phyloP scores from a whole-genome alignment of 2,329 filamentous ascomycete species.

The Clarireedia paspali region DNA sequence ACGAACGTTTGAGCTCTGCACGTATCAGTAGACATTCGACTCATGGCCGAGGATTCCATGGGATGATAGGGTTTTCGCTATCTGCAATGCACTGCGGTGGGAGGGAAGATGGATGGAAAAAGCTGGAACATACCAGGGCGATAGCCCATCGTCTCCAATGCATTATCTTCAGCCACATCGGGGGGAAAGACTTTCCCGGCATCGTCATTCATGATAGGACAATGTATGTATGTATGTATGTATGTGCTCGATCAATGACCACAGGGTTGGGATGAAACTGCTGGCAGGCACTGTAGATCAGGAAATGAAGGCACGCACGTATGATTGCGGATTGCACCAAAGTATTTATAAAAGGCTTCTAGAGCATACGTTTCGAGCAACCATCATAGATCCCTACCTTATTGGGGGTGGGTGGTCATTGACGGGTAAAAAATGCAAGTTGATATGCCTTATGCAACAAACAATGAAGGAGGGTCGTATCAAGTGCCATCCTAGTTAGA shows the following conservation, averaged over 20 bases:
- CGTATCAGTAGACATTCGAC: slow-evolving; percentile 1
- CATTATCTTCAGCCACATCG: slow-evolving; percentile 18
- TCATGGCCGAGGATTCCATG: not conserved
- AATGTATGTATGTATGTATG: not conserved
- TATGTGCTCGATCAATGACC: not conserved
- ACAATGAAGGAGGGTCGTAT: not conserved
- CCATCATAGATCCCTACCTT: slow-evolving; percentile 3
- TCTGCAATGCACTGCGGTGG: not conserved
- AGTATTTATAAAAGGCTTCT: slow-evolving; percentile 6
- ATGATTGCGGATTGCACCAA: slow-evolving; percentile 2
- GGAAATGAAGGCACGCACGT: not conserved
- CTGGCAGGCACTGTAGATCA: not conserved
- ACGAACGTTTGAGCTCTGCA: slow-evolving; percentile 47
- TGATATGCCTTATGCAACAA: slow-evolving; percentile 6
- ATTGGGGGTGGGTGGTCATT: slow-evolving; percentile 1
- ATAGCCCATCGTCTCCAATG: slow-evolving; percentile 21
- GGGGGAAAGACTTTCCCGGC: slow-evolving; percentile 7
- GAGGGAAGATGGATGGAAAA: not conserved
- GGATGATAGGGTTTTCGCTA: not conserved
- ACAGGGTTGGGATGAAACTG: not conserved
- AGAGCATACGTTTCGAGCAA: not conserved
- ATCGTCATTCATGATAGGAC: slow-evolving; percentile 7
- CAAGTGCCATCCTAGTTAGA: not conserved
- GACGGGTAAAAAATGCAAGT: slow-evolving; percentile 7
- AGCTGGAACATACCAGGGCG: slow-evolving; percentile 16